phyloP scores from a whole-genome alignment of 2,329 filamentous ascomycete species.

The Rhexocercosporidium sp. region DNA sequence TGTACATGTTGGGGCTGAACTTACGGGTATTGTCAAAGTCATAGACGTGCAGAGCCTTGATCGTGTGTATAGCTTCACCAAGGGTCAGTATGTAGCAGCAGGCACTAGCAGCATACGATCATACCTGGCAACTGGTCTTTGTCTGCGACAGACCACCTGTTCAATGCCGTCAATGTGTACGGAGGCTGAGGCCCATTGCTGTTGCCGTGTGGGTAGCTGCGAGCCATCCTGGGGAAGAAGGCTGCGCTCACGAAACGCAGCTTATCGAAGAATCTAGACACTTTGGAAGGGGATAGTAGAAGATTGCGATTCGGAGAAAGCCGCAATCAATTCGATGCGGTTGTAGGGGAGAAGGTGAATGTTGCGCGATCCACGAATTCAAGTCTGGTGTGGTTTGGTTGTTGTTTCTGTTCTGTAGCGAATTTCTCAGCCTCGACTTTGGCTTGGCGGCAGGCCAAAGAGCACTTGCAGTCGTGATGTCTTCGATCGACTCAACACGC shows the following conservation, averaged over 20 bases:
- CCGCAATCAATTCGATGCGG: background rate
- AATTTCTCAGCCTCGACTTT: constrained; percentile 18
- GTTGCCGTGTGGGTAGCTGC: constrained; percentile 24
- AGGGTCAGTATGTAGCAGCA: constrained; percentile 26
- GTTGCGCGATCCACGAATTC: background rate
- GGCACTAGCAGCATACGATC: constrained; percentile 11
- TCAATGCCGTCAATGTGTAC: constrained; percentile 73
- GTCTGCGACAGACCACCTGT: constrained; percentile 82
- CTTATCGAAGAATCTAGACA: constrained; percentile 28
- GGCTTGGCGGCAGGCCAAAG: background rate
- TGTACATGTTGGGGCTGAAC: constrained; percentile 38
- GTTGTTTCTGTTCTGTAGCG: constrained; percentile 4
- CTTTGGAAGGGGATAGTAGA: constrained; percentile 1
- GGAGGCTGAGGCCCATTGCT: constrained; percentile 29
- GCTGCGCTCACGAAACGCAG: constrained; percentile 25
- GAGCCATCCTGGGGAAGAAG: constrained; percentile 22
- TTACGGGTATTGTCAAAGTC: constrained; percentile 96
- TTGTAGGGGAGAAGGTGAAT: background rate
- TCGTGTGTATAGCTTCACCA: constrained; percentile 61
- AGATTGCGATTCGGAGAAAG: background rate
- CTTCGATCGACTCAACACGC: constrained; percentile 3
- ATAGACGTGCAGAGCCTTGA: constrained; percentile 88
- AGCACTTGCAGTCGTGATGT: background rate
- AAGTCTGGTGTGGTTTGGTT: background rate
- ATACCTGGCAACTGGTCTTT: constrained; percentile 69